Evolutionary conservation across 169 alveolate species (phyloP), one percentile per base, ranked within the genome.

Genomic region (Cryptosporidium tyzzeri): DNA sequence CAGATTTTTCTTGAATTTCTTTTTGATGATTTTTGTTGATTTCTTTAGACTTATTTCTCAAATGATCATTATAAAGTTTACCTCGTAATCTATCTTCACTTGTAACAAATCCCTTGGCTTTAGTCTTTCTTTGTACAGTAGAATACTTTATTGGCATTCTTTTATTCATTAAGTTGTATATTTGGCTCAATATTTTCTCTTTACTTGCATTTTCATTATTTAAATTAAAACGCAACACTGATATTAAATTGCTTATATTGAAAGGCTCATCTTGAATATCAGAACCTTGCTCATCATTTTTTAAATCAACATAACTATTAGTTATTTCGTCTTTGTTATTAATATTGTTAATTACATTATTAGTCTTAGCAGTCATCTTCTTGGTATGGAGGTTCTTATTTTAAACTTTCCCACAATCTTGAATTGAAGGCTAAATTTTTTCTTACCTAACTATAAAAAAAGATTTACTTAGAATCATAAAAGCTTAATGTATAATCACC

Each of bases 121-220:
- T 73, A 29, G 37, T 58, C 18, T 58, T 51, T 41, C 31, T 73
- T 53, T 58, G 69, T 9, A 21, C 37, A 31, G 9, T 73, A 12
- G 35, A 31, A 41, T 73, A 73, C 35, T 51, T 73, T 14, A 73
- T 39, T 12, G 86, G 70, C 18, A 73, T 31, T 73, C 86, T 73
- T 73, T 59, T 59, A 26, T 37, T 41, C 23, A 73, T 59, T 62
- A 53, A 33, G 0, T 73, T 51, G 18, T 73, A 73, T 53, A 73
- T 41, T 51, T 73, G 68, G 18, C 35, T 33, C 68, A 73, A 58
- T 33, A 37, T 14, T 21, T 55, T 73, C 5, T 53, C 44, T 73
- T 41, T 73, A 33, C 37, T 55, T 33, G 6, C 51, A n/a, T 73
- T 31, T 21, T 73, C 70, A 55, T 73, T 73, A 73, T 73, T 73